A percentile compares a stretch with the other conserved stretches of the same genome.
Evolutionary conservation across 345 rosid species (phyloP).

Genomic region (Sonneratia alba): DNA sequence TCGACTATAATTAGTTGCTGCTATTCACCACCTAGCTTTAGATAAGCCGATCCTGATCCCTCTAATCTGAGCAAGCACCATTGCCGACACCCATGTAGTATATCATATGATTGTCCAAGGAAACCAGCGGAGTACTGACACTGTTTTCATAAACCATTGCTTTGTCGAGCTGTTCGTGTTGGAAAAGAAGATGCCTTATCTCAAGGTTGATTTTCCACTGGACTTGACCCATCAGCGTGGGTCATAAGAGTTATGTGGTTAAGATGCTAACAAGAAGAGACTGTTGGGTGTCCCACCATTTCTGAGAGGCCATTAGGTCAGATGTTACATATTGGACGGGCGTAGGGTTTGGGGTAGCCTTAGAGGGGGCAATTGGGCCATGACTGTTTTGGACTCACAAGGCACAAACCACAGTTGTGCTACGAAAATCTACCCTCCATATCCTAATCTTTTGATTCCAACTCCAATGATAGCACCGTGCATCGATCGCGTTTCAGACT

Average conservation of each 20-base stretch:
- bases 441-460: background rate
- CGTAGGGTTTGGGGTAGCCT: background rate
- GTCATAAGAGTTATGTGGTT: background rate
- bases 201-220: background rate
- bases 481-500: background rate
- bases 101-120: background rate
- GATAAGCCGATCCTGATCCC: background rate
- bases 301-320: background rate
- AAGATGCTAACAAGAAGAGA: background rate
- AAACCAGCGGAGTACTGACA: too few relatives aligned
- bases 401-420: background rate
- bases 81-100: background rate
- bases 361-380: constrained; percentile 6
- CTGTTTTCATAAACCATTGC: background rate
- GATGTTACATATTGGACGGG: background rate
- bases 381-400: constrained; percentile 8
- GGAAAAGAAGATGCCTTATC: background rate
- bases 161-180: background rate
- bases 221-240: background rate
- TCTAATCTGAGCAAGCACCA: background rate
- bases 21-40: background rate
- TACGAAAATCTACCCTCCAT: background rate
- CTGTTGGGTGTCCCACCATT: background rate
- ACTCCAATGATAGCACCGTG: background rate
- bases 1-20: background rate